Evolutionary conservation across 2,329 filamentous ascomycete genomes (phyloP), one percentile per base, ranked within the genome.

Genomic region (Fusarium sublunatum): DNA sequence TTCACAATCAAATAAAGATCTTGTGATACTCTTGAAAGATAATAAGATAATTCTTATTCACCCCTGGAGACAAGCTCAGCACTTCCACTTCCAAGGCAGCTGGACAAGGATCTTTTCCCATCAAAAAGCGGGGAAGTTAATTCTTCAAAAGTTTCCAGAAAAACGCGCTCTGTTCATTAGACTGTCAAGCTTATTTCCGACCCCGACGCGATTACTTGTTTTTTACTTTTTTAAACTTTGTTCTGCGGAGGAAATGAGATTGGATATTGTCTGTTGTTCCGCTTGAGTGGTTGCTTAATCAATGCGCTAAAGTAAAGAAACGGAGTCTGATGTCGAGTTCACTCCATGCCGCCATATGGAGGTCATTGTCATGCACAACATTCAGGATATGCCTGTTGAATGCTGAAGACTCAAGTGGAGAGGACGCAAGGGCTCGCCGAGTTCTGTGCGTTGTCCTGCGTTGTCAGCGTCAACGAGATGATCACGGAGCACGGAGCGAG

Each of bases 61-160:
- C 19, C 19, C 19, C 19, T 19, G 19, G 19, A 19, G 41, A 44
- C 43, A 44, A 41, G 13, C 34, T 47, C 22, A 39, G 31, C 26
- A 25, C 25, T 40, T 28, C 13, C 19, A 19, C 45, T 58, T 43
- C 24, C 53, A 53, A 53, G 45, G 57, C 41, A 51, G 39, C 15
- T 47, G 35, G 36, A 49, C 56, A 61, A 42, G 47, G 61, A 35
- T 31, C 6, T 34, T 24, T 34, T 58, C 46, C 46, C 46, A 53
- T 31, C 35, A 51, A 65, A 60, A 54, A 59, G 61, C 42, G 61
- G 62, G 44, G 62, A 54, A 46, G 36, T 38, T n/a, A n/a, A 44
- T 51, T 58, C 57, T 49, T 52, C 38, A 42, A 52, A 58, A 35
- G 48, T 53, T 65, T 65, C 62, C 45, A 65, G 64, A 65, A 65